Base-by-base conservation (phyloP, 2,329 filamentous ascomycete genomes). In the Hypoxylon sp. region DNA sequence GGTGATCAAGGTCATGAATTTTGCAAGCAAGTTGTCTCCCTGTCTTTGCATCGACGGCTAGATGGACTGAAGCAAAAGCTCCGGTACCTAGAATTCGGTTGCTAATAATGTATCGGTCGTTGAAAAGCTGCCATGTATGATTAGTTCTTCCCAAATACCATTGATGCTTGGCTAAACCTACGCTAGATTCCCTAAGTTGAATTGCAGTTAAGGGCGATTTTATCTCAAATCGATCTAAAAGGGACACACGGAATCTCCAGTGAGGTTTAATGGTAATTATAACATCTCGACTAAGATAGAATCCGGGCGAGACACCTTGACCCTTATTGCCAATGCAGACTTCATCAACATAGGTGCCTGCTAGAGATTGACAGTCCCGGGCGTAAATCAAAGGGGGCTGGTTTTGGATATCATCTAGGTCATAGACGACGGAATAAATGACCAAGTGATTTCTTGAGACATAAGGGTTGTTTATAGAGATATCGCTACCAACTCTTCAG, bases 1-100 rank as follows among this genome's bases (percentile, higher is more conserved):
- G 49, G 59, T 75, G 71, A 33, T 81, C 80, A 1, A 91, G 74
- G 59, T 87, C 81, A 57, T 92, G 81, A 7, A 92, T 79, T 73
- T 94, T 93, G 81, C 91, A 94, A 10, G 90, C 90, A 20, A 92
- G 71, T 73, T 93, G 91, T 61, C 83, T 84, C 40, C 84, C 82
- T 0, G 85, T 87, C 6, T 77, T 77, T 25, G 81, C 76, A 14
- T 92, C 84, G 2, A 85, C 76, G 4, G 85, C 88, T 8, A 90
- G 80, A 61, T 86, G 83, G 2, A 91, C 86, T 46, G 79, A 79
- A 7, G 86, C 87, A 73, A 84, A 83, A 1, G 81, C 82, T 5
- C 89, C 89, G 35, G 78, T 74, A 3, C 89, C 89, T 25, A 91
- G 80, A 2, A 83, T 75, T 8, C 85, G 83, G 44, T 82, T 76